Evolutionary conservation across 306 rosid genomes (phyloP).

Genomic region (Cotoneaster glaucophyllus): DNA sequence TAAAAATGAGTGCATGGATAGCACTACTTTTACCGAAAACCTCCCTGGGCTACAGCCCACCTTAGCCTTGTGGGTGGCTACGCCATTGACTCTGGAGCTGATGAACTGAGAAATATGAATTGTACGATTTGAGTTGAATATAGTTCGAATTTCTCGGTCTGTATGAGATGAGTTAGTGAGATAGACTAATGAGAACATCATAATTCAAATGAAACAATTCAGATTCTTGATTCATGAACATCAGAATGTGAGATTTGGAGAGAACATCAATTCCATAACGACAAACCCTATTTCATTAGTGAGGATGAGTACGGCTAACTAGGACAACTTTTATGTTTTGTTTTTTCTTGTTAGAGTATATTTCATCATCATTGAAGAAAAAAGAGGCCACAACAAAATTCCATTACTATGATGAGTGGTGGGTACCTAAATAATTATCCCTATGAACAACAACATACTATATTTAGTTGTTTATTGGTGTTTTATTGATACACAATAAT

Average conservation of each 20-base stretch:
- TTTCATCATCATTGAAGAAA: neutral
- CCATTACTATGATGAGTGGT: neutral
- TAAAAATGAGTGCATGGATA: no score
- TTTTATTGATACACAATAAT: neutral
- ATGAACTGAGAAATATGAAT: no score
- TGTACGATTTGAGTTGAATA: no score
- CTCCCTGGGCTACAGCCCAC: no score
- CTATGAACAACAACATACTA: neutral
- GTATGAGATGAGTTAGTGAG: no score
- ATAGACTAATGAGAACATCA: no score
- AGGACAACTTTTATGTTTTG: neutral
- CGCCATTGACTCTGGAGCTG: no score
- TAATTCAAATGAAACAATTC: no score
- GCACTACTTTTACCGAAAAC: no score
- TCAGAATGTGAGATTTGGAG: accelerated
- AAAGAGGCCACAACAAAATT: neutral
- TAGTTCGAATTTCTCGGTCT: accelerated
- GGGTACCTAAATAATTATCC: neutral
- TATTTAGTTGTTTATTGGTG: neutral
- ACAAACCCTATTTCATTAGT: neutral
- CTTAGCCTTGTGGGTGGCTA: no score
- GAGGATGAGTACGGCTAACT: neutral
- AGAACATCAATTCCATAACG: neutral
- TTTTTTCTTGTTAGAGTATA: neutral
- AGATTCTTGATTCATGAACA: no score